Evolutionary conservation across 306 rosid species (phyloP), one percentile per base, ranked within the genome.

Genomic region (Morella rubra): DNA sequence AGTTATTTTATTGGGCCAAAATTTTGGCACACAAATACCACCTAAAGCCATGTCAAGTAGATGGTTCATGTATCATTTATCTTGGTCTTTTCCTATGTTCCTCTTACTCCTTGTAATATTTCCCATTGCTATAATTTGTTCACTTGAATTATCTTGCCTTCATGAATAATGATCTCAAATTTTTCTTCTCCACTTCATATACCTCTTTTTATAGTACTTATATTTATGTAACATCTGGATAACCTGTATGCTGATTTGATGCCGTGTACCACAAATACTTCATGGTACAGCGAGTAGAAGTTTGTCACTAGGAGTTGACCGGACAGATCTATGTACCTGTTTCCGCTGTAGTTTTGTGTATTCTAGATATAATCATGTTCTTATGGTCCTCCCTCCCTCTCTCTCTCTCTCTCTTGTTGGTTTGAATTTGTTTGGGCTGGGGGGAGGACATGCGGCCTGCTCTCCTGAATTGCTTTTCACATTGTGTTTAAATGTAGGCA

Each of bases 401-500:
- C 32, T 32, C 37, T 32, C 37, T 32, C 37, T 32, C 37, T 32
- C 42, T 27, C n/a, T 56, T 58, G 3, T 46, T 50, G 0, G 1
- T 55, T 52, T 40, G 58, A 24, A 64, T 27, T 1, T 12, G 45
- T 32, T 32, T 32, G 62, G 65, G 50, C 53, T 53, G 61, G 22
- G 64, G 52, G 47, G 59, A 46, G 14, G 51, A 62, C 59, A 59
- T 59, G 44, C 72, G 54, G 71, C n/a, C 46, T 59, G 44, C 9
- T 61, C 60, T 27, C 14, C 62, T 74, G 5, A 46, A 45, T 47
- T 70, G 69, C 44, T 80, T 60, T 81, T 86, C 76, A 82, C 83
- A 59, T 54, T 79, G 62, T 69, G 51, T 86, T 85, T 84, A 69
- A 42, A 74, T 84, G 91, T 80, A 96, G 99, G 99, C 73, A 83